A percentile compares a stretch with the other conserved stretches of the same genome.
phyloP scores from a whole-genome alignment of 768 basidiomycete species.

The Boletus sp. region DNA sequence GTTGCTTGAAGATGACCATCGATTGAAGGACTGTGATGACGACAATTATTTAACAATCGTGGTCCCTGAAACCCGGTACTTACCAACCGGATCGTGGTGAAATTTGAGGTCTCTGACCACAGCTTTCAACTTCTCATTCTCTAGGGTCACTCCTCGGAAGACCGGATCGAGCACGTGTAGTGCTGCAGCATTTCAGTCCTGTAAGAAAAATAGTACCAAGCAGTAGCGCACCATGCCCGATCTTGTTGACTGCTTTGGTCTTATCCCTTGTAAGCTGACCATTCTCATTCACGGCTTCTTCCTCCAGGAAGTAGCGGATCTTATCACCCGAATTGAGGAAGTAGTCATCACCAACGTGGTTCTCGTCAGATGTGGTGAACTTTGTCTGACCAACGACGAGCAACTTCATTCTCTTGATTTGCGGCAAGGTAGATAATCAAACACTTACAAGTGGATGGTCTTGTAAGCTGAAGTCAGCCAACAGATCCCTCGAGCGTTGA shows the following conservation, averaged over 20 bases:
- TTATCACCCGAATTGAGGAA: constrained; percentile 92
- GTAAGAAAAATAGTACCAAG: background rate
- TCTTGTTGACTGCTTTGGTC: constrained; percentile 88
- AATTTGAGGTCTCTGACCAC: constrained; percentile 77
- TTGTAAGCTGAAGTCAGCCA: constrained; percentile 73
- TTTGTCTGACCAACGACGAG: constrained; percentile 56
- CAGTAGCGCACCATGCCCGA: constrained; percentile 66
- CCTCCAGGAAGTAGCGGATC: constrained; percentile 93
- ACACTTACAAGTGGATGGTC: constrained; percentile 75
- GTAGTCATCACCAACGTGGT: constrained; percentile 89
- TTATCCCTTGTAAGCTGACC: constrained; percentile 73
- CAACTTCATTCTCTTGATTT: background rate
- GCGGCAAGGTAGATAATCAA: background rate
- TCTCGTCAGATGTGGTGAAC: constrained; percentile 74
- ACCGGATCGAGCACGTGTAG: constrained; percentile 82
- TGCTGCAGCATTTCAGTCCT: constrained; percentile 39
- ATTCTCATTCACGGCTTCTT: constrained; percentile 68
- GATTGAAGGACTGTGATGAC: constrained; percentile 68
- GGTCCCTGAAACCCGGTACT: constrained; percentile 15
- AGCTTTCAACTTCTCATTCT: constrained; percentile 66
- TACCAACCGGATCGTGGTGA: constrained; percentile 82
- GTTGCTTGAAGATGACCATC: constrained; percentile 96
- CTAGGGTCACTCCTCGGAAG: constrained; percentile 75
- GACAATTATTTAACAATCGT: background rate
- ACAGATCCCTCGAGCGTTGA: constrained; percentile 64